phyloP scores from a whole-genome alignment of 495 filamentous ascomycete species.

The Penicillium silybi region DNA sequence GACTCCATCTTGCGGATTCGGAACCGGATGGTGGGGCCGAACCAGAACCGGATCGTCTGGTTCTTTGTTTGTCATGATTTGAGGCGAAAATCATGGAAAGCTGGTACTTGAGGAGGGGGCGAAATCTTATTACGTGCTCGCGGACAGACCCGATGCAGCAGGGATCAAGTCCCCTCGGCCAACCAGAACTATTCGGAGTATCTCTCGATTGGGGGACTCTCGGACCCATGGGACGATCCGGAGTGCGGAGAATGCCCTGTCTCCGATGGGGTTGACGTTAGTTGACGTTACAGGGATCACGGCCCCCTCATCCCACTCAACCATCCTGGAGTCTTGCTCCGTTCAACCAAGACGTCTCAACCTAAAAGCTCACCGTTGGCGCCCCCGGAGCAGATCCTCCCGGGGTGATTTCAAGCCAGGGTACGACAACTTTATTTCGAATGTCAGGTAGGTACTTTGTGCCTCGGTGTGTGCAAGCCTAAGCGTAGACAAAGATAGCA shows the following conservation, averaged over 20 bases:
- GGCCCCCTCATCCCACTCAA: not conserved
- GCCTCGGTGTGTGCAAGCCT: no score
- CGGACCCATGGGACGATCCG: conserved; percentile 2
- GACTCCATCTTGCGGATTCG: conserved; percentile 11
- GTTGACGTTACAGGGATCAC: not conserved
- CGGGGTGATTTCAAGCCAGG: conserved; percentile 22
- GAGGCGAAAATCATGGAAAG: no score
- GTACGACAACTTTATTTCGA: conserved; percentile 26
- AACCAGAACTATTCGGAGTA: not conserved
- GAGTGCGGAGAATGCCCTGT: conserved; percentile 11
- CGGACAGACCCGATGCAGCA: conserved; percentile 6
- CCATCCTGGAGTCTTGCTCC: not conserved
- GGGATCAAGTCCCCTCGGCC: not conserved
- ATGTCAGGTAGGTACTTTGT: no score
- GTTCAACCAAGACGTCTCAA: not conserved
- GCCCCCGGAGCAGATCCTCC: conserved; percentile 21
- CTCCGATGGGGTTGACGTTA: not conserved
- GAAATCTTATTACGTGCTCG: conserved; percentile 1
- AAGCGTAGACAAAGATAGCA: not conserved
- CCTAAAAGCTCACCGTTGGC: conserved; percentile 17
- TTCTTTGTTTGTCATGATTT: not conserved
- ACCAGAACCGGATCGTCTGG: not conserved
- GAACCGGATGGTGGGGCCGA: conserved; percentile 40
- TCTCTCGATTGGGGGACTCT: conserved; percentile 1
- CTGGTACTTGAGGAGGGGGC: not conserved